phyloP scores from a whole-genome alignment of 169 alveolate genomes.

The Cryptosporidium baileyi region DNA sequence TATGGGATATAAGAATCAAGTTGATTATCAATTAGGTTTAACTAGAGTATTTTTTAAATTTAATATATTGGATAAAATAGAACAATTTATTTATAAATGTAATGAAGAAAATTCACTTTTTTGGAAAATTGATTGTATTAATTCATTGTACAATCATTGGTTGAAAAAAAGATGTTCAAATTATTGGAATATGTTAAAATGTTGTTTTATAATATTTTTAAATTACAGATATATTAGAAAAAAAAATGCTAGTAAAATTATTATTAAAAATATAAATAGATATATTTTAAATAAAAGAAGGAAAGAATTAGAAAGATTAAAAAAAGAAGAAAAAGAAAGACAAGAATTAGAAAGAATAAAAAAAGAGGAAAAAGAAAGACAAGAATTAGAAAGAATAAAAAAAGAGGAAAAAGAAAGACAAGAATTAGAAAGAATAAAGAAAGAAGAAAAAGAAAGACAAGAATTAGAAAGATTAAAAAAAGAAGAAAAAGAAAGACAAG shows the following conservation, averaged over 20 bases:
- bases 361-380: neutral
- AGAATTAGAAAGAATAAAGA: neutral
- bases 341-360: neutral
- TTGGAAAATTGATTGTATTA: constrained; percentile 72
- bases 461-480: neutral
- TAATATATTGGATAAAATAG: constrained; percentile 74
- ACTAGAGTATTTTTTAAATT: constrained; percentile 77
- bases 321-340: neutral
- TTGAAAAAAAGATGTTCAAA: constrained; percentile 14
- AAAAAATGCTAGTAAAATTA: constrained; percentile 1
- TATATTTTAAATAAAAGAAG: neutral
- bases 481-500: constrained; percentile 14
- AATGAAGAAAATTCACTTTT: constrained; percentile 68
- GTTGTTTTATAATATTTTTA: neutral
- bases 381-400: neutral
- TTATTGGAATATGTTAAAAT: constrained; percentile 30
- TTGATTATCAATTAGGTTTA: constrained; percentile 74
- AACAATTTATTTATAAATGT: constrained; percentile 73
- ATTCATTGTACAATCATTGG: constrained; percentile 69
- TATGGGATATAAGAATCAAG: constrained; percentile 66
- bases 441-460: constrained; percentile 28
- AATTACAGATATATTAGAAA: neutral
- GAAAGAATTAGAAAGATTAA: neutral
- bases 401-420: constrained; percentile 13
- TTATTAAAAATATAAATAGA: neutral